Evolutionary conservation across 2,329 filamentous ascomycete genomes (phyloP), one percentile per base, ranked within the genome.

Genomic region (Knoxdaviesia proteae): DNA sequence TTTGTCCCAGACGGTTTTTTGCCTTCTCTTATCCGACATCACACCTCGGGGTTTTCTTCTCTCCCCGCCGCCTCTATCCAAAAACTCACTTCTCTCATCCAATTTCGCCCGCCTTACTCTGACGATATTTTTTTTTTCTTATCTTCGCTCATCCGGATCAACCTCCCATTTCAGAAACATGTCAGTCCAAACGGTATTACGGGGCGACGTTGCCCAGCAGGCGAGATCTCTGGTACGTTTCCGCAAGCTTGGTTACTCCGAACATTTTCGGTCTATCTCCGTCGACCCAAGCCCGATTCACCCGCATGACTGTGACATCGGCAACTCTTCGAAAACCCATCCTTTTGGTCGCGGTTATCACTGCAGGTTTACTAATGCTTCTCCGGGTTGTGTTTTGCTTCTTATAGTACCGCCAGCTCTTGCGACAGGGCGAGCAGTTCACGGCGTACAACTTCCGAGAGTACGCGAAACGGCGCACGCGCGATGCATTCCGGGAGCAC

Each of bases 361-460:
- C 20, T 20, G 20, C 20, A 20, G 20, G 20, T 20, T 20, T 20
- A 20, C 20, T 20, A 20, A 20, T 20, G 20, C 20, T 20, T 20
- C 3, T 20, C 20, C 20, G 20, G 20, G 20, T 20, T 20, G 20
- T 20, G 20, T 20, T 6, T 41, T 32, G 34, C 32, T 34, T 41
- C 32, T 34, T 41, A 10, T 49, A 94, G 87, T 96, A 94, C 63
- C 87, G 90, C 50, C 88, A 88, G 55, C 68, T 98, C 53, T 68
- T 96, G 54, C 81, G 87, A 52, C 81, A 90, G 59, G 77, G 84
- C 48, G 69, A 71, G 47, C 82, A 94, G 56, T 96, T 98, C 61
- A 74, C 84, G 48, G 76, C 81, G 51, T 98, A 96, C 68, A 98
- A 96, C 64, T 98, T 94, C 70, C 77, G 90, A 63, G 88, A 94